Evolutionary conservation across 139 green algal genomes (phyloP), one percentile per base, ranked within the genome.

Genomic region (Chlamydomonas sp.): DNA sequence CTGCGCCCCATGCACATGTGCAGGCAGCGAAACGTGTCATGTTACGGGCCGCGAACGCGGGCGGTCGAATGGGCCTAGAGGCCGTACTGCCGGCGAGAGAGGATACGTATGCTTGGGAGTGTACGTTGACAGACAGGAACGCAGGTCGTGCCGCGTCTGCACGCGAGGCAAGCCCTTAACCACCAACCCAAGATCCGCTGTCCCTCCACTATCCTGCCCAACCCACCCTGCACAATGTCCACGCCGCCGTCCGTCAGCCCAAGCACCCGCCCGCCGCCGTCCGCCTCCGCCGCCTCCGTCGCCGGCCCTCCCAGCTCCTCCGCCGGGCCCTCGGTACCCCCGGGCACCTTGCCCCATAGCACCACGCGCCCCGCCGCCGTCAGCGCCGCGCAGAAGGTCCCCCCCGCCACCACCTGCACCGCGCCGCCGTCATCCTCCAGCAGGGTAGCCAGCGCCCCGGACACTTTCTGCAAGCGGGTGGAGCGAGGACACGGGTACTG

Each of bases 321-420:
- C n/a, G 71, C 71, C 63, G 2, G 17, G 63, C 71, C 66, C 12
- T 15, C 62, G 58, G 12, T 61, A 16, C 14, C 78, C 75, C 91
- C 89, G 0, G 85, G 78, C 7, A 94, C 74, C 83, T 93, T 91
- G 59, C 94, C 94, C 94, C 95, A 97, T 61, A 97, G 67, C 7
- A 97, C 80, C 78, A 97, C 92, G 5, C 71, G 60, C 10, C 83
- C 83, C 1, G 6, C 7, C 4, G 68, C 79, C 7, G 93, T 96
- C 1, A 97, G 85, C 18, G 89, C 89, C 15, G 90, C 85, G 80
- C 85, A 93, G 87, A 96, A 97, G 61, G 86, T 92, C 66, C 91
- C 90, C n/a, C 93, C 95, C 15, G 93, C 88, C 15, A 89, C 93
- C 49, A 96, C 89, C 59, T 69, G 74, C 5, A 91, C 63, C 3